Percentiles rank a stretch among this genome's conserved stretches.
phyloP scores from a whole-genome alignment of 164 flowering plant species.

The Buxus sempervirens region DNA sequence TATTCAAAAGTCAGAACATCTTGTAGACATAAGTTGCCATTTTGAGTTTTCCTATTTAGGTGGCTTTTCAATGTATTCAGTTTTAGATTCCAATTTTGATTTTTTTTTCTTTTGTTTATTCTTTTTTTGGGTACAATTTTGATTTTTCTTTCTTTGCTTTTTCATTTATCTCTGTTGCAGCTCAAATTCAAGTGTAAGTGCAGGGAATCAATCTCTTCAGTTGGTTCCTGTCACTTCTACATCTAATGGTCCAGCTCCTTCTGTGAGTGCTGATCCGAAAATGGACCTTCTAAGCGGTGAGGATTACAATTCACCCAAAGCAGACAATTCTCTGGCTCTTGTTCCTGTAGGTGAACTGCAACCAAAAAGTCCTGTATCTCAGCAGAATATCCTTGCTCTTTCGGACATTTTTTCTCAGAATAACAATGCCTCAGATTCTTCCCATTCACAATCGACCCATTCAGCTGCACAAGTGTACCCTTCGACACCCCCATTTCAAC shows the following conservation, averaged over 20 bases:
- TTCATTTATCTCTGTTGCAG: constrained; percentile 17
- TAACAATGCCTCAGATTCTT: constrained; percentile 29
- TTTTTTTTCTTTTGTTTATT: too few species aligned
- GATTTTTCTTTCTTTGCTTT: not conserved
- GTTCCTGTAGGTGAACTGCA: constrained; percentile 70
- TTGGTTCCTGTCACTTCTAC: constrained; percentile 29
- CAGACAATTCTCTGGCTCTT: constrained; percentile 62
- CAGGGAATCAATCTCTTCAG: constrained; percentile 25
- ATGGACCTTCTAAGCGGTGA: constrained; percentile 90
- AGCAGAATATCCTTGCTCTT: constrained; percentile 70
- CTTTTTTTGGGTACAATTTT: too few species aligned
- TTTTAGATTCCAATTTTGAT: not conserved
- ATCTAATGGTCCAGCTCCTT: constrained; percentile 25
- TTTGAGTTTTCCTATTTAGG: constrained; percentile 1
- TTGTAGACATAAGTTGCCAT: not conserved
- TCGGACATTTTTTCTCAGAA: constrained; percentile 57
- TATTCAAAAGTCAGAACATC: not conserved
- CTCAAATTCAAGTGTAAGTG: constrained; percentile 26
- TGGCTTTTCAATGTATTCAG: not conserved
- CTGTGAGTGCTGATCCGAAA: constrained; percentile 44
- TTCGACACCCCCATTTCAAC: constrained; percentile 42
- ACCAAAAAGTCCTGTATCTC: constrained; percentile 41
- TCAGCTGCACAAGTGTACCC: constrained; percentile 34
- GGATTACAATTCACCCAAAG: constrained; percentile 58
- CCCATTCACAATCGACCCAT: constrained; percentile 27